Evolutionary conservation across 176 grass and related monocot genomes (phyloP), one percentile per base, ranked within the genome.

Genomic region (Cenchrus fungigraminus): DNA sequence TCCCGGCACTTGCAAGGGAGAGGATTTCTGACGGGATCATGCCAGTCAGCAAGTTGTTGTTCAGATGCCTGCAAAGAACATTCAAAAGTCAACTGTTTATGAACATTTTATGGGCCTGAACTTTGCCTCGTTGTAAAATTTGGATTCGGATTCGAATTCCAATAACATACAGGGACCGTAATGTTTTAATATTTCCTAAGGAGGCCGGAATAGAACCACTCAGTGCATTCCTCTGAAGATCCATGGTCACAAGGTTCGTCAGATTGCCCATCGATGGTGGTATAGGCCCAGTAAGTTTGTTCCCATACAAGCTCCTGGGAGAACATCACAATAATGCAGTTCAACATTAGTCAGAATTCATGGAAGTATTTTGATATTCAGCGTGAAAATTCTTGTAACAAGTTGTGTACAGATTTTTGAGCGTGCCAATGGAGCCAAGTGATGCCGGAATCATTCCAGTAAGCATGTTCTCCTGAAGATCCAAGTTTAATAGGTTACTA

Each of bases 151-250:
- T 58, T 58, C 6, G 25, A 25, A 25, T 25, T 25, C 25, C 17
- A 86, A 29, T 60, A 42, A 50, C 78, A n/a, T 81, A 87, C 78
- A 87, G 16, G 22, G 55, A 49, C 16, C 62, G 60, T 17, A 87
- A 17, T n/a, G 49, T 49, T 29, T 63, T 75, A 37, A 87, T 87
- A 50, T 75, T 87, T 6, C 85, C 85, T 5, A 87, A 51, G n/a
- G 78, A 12, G 29, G 70, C n/a, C 25, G 85, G 85, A 40, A 87
- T 81, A 32, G 47, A 12, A 22, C 85, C 85, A 59, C 16, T 82
- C 25, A 87, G 57, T 9, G 57, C 57, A 60, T 60, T 60, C 57
- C 22, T 60, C 57, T 60, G 57, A 60, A 60, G 57, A 60, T 60
- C 57, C 57, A 60, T 60, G 19, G 19, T 22, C 57, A 60, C 57